phyloP scores from a whole-genome alignment of 2,329 filamentous ascomycete genomes.

The Paracoccidioides lutzii region DNA sequence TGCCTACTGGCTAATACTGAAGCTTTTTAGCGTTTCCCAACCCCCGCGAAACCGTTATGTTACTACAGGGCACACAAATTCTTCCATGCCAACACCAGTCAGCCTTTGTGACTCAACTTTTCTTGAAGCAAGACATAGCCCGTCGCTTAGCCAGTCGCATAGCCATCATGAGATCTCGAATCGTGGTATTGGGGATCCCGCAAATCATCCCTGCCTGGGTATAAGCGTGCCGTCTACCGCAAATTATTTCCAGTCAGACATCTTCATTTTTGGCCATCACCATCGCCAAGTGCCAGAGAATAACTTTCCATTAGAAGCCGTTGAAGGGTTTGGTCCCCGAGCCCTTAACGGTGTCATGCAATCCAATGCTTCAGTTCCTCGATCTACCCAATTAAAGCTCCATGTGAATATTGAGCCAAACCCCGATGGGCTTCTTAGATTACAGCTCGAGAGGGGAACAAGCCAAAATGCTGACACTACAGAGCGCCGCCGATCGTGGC shows the following conservation, averaged over 20 bases:
- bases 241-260: slow-evolving; percentile 19
- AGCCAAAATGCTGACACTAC: slow-evolving; percentile 16
- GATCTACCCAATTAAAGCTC: slow-evolving; percentile 13
- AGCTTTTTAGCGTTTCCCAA: slow-evolving; percentile 15
- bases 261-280: slow-evolving; percentile 14
- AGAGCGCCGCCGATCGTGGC: slow-evolving; percentile 14
- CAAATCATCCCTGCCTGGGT: slow-evolving; percentile 24
- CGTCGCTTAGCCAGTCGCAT: slow-evolving; percentile 24
- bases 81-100: slow-evolving; percentile 25
- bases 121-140: slow-evolving; percentile 20
- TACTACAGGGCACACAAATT: slow-evolving; percentile 19
- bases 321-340: slow-evolving; percentile 11
- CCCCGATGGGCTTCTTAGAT: slow-evolving; percentile 26
- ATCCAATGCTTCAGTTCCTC: slow-evolving; percentile 12
- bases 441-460: slow-evolving; percentile 25
- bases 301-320: background rate
- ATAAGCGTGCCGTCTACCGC: slow-evolving; percentile 24
- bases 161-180: slow-evolving; percentile 28
- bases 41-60: slow-evolving; percentile 23
- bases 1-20: slow-evolving; percentile 2
- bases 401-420: slow-evolving; percentile 28
- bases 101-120: slow-evolving; percentile 27
- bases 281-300: background rate
- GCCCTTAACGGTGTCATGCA: slow-evolving; percentile 13
- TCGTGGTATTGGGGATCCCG: slow-evolving; percentile 17